A percentile compares a stretch with the other conserved stretches of the same genome.
Evolutionary conservation across 1,284 basidiomycete species (phyloP).

Genomic region (Cutaneotrichosporon daszewskae): DNA sequence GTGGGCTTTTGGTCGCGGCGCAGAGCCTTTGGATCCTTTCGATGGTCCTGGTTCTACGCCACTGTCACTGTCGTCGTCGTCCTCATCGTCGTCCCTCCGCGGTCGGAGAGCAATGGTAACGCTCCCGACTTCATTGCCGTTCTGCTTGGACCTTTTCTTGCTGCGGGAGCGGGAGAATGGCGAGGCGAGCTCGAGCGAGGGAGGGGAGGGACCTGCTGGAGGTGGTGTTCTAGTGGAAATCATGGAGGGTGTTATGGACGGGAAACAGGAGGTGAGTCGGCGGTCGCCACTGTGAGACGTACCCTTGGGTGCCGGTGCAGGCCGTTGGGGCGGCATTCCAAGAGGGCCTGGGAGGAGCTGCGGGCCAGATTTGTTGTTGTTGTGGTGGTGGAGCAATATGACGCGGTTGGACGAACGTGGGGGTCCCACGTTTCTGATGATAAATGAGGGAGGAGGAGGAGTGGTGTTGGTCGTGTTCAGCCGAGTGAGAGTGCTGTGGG

Average conservation of each 20-base stretch:
- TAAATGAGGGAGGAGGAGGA: background rate
- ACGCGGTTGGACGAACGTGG: conserved; percentile 17
- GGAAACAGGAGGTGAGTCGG: no score
- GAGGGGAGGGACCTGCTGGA: no score
- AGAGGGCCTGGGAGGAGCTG: no score
- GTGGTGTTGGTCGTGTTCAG: no score
- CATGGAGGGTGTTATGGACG: no score
- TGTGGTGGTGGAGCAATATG: no score
- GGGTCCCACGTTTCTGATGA: conserved; percentile 15
- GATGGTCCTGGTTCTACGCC: background rate
- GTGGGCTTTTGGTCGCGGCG: background rate
- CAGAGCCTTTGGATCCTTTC: background rate
- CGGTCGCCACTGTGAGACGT: no score
- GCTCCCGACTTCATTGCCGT: conserved; percentile 29
- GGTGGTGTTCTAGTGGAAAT: no score
- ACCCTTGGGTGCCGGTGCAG: no score
- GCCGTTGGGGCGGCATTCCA: no score
- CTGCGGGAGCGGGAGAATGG: conserved; percentile 1
- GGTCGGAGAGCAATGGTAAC: conserved; percentile 32
- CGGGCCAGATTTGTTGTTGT: no score
- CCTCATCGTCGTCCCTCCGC: conserved; percentile 15
- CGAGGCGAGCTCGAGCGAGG: background rate
- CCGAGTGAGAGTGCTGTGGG: background rate
- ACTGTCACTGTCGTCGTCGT: conserved; percentile 5
- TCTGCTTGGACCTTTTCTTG: no score